Percentiles rank a stretch among this genome's conserved stretches.
phyloP scores from a whole-genome alignment of 75 land plant genomes.

The Sequoiadendron giganteum region DNA sequence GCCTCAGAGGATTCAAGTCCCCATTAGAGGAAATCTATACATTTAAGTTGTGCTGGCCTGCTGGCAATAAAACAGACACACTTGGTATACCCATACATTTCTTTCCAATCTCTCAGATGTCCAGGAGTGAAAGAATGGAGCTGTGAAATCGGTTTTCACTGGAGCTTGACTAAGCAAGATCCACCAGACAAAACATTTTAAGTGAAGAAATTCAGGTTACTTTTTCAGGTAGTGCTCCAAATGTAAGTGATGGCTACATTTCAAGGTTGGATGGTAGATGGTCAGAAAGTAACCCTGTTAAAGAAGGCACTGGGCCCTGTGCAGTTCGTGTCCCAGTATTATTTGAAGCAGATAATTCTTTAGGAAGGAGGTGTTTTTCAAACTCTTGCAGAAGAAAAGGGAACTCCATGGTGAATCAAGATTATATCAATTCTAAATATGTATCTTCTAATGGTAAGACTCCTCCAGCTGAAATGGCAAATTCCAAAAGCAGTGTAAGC shows the following conservation, averaged over 20 bases:
- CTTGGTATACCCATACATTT: neutral
- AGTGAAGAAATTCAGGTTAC: neutral
- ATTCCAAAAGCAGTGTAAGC: conserved; percentile 18
- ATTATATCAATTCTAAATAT: conserved; percentile 23
- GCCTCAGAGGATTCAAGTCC: conserved; percentile 26
- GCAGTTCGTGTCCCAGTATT: too few relatives aligned
- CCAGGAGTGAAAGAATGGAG: conserved; percentile 24
- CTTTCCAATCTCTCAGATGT: neutral
- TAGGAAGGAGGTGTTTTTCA: neutral
- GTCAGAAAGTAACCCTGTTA: too few relatives aligned
- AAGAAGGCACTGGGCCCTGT: too few relatives aligned
- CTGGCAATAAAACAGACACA: neutral
- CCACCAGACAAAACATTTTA: conserved; percentile 12
- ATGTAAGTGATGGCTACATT: neutral
- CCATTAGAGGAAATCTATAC: conserved; percentile 34
- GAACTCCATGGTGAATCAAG: conserved; percentile 35
- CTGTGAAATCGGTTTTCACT: conserved; percentile 24
- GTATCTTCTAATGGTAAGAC: conserved; percentile 42
- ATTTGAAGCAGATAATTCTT: neutral
- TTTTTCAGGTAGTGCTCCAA: neutral
- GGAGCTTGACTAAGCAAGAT: conserved; percentile 22
- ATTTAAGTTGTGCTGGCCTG: conserved; percentile 17
- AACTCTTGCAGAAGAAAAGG: conserved; percentile 16
- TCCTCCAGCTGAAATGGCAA: conserved; percentile 34
- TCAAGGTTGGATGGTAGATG: neutral